A percentile compares a stretch with the other conserved stretches of the same genome.
These are phyloP conservation scores for Mollisiaceae sp. DNA, from an alignment of 2,329 filamentous ascomycete species.

Conservation along the genomic window DNA sequence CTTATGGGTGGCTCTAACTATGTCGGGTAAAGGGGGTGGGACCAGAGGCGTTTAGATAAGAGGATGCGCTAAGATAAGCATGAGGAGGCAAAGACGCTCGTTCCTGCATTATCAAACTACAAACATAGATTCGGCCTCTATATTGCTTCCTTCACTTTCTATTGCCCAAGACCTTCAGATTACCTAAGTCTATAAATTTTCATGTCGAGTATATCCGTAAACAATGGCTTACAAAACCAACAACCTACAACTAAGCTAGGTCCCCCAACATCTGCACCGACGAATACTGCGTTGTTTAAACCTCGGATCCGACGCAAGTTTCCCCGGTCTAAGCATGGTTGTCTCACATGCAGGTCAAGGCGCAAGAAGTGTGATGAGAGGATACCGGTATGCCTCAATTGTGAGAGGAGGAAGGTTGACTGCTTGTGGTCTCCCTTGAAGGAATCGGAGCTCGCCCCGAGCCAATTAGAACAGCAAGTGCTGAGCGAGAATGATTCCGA, in stretches of 20 bases:
- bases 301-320: conserved; percentile 21
- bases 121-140: neutral
- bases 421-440: conserved; percentile 13
- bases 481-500: neutral
- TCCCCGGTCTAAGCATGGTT: conserved; percentile 17
- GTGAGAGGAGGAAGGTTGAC: conserved; percentile 14
- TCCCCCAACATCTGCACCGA: neutral
- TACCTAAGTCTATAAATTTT: neutral
- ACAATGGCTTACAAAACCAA: neutral
- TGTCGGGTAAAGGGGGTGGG: conserved; percentile 4
- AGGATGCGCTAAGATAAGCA: conserved; percentile 16
- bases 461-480: neutral
- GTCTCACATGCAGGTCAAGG: conserved; percentile 16
- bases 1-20: conserved; percentile 1
- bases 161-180: neutral
- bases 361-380: conserved; percentile 21
- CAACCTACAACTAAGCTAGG: neutral
- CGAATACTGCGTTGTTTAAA: neutral
- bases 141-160: neutral
- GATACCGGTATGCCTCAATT: conserved; percentile 7
- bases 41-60: conserved; percentile 17
- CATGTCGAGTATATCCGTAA: neutral
- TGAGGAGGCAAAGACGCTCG: neutral
- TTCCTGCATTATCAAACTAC: neutral
- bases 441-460: neutral